Evolutionary conservation across 805 yeast genomes (phyloP), one percentile per base, ranked within the genome.

Genomic region (Metschnikowia corniflorae): DNA sequence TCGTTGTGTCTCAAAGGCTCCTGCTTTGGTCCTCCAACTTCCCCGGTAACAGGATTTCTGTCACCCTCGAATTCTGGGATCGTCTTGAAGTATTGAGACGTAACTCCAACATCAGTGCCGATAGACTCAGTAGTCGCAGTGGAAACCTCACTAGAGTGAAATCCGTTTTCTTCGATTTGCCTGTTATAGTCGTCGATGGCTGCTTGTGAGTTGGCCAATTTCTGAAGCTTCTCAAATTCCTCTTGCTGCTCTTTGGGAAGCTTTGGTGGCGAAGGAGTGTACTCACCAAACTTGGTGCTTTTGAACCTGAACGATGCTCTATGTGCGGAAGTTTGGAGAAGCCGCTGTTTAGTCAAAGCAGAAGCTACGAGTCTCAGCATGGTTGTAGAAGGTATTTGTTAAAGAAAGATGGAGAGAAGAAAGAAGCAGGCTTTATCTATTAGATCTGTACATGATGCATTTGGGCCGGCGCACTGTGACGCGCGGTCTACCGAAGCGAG

Each of bases 11-110:
- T 78, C 46, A 87, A 70, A 0, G 98, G 98, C 55, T 93, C 97
- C 60, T 93, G 97, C 55, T 93, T 93, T 17, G 98, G 98, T 0
- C 98, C 98, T 31, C 96, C 96, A 16, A 82, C 71, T 62, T 93
- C 98, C 3, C 98, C 98, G 1, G 98, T 93, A 40, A 69, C 74
- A 0, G 98, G 98, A 56, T 93, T 93, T 13, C 73, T 78, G 44
- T 88, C 89, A 1, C 98, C 98, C 61, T 89, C 96, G 56, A 93
- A 93, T 54, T 93, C 98, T 2, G 96, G 95, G 37, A 88, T 81
- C 3, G 88, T 81, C 58, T 82, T 78, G 57, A 83, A 72, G 46
- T 71, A 77, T 38, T 77, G 85, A 2, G 89, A 83, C 2, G 82
- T 79, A 49, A 81, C 75, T 6, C 85, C 84, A 31, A 82, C 73